These are phyloP conservation scores for Rhodocollybia butyracea DNA, from an alignment of 768 basidiomycete species.

Conservation along the genomic window DNA sequence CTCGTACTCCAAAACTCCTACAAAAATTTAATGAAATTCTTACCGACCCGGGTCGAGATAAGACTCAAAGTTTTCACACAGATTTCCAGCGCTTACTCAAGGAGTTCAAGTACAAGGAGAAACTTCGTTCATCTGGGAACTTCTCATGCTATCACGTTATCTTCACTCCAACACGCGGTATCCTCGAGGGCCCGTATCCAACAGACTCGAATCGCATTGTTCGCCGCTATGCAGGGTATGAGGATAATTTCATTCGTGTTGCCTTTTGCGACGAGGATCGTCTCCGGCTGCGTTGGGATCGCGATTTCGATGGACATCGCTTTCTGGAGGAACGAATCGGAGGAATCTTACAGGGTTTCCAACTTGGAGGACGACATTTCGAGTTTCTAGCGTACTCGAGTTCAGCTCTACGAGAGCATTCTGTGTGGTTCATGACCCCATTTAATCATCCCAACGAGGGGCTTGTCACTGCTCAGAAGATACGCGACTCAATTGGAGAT, in stretches of 20 bases:
- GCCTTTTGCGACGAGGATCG: conserved; percentile 84
- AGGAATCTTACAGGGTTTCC: conserved; percentile 61
- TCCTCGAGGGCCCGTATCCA: conserved; percentile 74
- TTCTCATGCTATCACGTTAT: conserved; percentile 76
- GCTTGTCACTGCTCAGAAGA: conserved; percentile 49
- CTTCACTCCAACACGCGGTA: conserved; percentile 69
- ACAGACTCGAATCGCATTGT: conserved; percentile 81
- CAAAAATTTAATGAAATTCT: conserved; percentile 52
- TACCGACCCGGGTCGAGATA: conserved; percentile 30
- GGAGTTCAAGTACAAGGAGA: conserved; percentile 21
- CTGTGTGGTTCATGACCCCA: conserved; percentile 77
- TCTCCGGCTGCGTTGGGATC: conserved; percentile 69
- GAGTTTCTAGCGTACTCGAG: conserved; percentile 82
- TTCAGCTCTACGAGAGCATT: conserved; percentile 74
- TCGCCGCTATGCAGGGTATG: conserved; percentile 48
- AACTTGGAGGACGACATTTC: conserved; percentile 66
- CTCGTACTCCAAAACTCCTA: conserved; percentile 39
- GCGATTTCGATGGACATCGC: conserved; percentile 53
- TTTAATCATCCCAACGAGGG: conserved; percentile 41
- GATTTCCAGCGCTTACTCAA: conserved; percentile 43
- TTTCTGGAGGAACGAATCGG: conserved; percentile 63
- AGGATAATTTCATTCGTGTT: conserved; percentile 73
- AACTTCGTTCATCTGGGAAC: conserved; percentile 29
- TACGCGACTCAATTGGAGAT: conserved; percentile 65
- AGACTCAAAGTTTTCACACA: conserved; percentile 32